phyloP scores from a whole-genome alignment of 768 basidiomycete species.

The Pisolithus microcarpus region DNA sequence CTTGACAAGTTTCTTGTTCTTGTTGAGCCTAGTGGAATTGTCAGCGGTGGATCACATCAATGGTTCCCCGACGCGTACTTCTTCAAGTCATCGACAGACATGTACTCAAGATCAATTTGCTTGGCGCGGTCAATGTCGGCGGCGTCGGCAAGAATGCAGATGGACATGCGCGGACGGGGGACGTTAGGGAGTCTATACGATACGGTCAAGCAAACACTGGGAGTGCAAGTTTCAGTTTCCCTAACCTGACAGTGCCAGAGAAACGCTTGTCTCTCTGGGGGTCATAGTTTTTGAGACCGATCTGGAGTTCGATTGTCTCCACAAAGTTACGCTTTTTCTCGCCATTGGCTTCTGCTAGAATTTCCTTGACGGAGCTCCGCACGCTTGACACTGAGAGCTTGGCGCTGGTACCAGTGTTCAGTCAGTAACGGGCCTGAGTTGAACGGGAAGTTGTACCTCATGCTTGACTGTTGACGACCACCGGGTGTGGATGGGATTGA shows the following conservation, averaged over 20 bases:
- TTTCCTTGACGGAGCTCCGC: conserved; percentile 93
- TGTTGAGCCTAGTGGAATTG: conserved; percentile 70
- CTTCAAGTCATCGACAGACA: conserved; percentile 99
- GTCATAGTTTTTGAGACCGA: conserved; percentile 98
- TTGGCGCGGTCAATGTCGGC: conserved; percentile 98
- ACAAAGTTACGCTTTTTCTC: conserved; percentile 92
- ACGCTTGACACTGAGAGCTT: conserved; percentile 99
- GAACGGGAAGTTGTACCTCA: conserved; percentile 20
- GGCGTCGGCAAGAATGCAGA: conserved; percentile 99
- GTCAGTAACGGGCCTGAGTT: not conserved
- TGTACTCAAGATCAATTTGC: conserved; percentile 96
- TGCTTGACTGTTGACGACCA: conserved; percentile 18
- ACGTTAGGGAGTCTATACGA: conserved; percentile 79
- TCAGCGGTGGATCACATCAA: not conserved
- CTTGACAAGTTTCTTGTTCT: conserved; percentile 99
- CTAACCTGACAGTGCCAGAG: conserved; percentile 95
- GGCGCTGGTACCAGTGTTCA: conserved; percentile 31
- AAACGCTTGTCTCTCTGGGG: conserved; percentile 99
- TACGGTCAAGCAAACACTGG: not conserved
- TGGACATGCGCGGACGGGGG: conserved; percentile 97
- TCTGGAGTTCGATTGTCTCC: conserved; percentile 94
- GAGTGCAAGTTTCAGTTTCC: not conserved
- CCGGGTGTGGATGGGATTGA: conserved; percentile 10
- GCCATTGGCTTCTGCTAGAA: conserved; percentile 75
- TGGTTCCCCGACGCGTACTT: conserved; percentile 51